Conservation (phyloP, 306 rosid species). For the Fragaria iinumae region DNA sequence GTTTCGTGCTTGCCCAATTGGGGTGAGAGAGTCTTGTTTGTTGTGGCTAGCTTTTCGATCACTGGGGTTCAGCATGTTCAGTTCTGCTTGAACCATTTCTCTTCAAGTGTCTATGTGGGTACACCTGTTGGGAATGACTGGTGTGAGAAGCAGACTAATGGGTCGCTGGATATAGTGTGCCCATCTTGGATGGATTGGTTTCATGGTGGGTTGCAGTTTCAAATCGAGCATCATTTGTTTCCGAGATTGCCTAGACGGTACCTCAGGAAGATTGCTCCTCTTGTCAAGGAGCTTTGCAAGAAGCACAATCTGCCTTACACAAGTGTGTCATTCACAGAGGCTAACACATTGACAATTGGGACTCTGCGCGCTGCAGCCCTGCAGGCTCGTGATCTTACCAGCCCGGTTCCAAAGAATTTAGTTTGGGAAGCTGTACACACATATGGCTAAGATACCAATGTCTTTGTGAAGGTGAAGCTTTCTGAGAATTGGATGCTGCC, state of each 20-base stretch:
- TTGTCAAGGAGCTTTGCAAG: conserved; percentile 60
- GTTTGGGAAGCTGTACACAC: conserved; percentile 82
- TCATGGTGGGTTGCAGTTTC: conserved; percentile 81
- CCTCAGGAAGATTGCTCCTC: conserved; percentile 54
- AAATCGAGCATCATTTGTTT: conserved; percentile 78
- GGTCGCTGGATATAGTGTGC: conserved; percentile 47
- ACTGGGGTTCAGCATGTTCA: conserved; percentile 76
- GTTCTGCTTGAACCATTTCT: conserved; percentile 75
- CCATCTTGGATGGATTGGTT: conserved; percentile 91
- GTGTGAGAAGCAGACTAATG: conserved; percentile 64
- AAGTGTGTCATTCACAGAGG: conserved; percentile 59
- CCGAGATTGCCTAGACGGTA: conserved; percentile 53
- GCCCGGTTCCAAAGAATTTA: conserved; percentile 51
- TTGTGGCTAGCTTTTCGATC: conserved; percentile 47
- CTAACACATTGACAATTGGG: conserved; percentile 50
- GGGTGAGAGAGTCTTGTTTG: conserved; percentile 57
- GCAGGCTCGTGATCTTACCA: conserved; percentile 65
- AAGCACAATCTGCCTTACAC: conserved; percentile 63
- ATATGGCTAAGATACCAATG: conserved; percentile 43
- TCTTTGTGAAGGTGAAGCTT: conserved; percentile 18
- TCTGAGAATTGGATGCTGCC: conserved; percentile 26
- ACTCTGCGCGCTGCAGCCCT: conserved; percentile 55
- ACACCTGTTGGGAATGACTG: conserved; percentile 57
- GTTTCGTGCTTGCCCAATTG: conserved; percentile 58
- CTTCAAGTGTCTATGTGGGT: conserved; percentile 57